Percentiles rank a stretch among this genome's conserved stretches.
Conservation (phyloP, 2,329 filamentous ascomycete species). For the Myriosclerotinia duriaeana region DNA sequence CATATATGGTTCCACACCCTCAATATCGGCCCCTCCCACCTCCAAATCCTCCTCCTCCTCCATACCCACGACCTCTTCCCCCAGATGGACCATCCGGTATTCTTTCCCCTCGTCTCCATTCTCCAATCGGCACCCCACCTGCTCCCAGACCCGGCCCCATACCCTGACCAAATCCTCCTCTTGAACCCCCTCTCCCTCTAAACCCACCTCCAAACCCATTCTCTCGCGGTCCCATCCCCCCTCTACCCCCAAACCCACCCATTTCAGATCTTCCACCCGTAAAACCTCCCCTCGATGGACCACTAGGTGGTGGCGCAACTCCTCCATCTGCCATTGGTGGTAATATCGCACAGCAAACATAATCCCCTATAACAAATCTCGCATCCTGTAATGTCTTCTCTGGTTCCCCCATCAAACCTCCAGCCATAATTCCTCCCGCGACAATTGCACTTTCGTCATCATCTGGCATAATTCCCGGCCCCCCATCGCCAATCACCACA, state of each 20-base stretch:
- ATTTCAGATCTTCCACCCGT: conserved; percentile 42
- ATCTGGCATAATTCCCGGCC: conserved; percentile 45
- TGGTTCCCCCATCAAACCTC: conserved; percentile 56
- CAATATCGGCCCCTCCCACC: conserved; percentile 46
- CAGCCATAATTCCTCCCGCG: conserved; percentile 38
- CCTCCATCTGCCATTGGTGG: conserved; percentile 72
- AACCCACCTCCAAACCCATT: conserved; percentile 41
- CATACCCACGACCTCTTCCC: conserved; percentile 49
- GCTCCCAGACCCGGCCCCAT: conserved; percentile 43
- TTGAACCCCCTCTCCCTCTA: conserved; percentile 42
- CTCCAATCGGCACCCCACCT: conserved; percentile 48
- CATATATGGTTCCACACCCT: conserved; percentile 22
- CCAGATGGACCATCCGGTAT: conserved; percentile 53
- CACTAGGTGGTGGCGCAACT: conserved; percentile 62
- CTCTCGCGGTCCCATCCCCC: conserved; percentile 42
- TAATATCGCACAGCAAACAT: conserved; percentile 77
- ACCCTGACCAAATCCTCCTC: conserved; percentile 45
- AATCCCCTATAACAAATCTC: conserved; percentile 86
- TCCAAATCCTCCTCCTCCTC: conserved; percentile 48
- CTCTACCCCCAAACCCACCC: conserved; percentile 43
- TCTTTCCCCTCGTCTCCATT: conserved; percentile 66
- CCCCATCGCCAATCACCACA: conserved; percentile 68
- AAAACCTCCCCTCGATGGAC: conserved; percentile 42
- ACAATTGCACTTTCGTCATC: conserved; percentile 42
- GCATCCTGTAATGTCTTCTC: conserved; percentile 74